Conservation (phyloP, 2,329 filamentous ascomycete species). For the Phaeosphaeria sp. region DNA sequence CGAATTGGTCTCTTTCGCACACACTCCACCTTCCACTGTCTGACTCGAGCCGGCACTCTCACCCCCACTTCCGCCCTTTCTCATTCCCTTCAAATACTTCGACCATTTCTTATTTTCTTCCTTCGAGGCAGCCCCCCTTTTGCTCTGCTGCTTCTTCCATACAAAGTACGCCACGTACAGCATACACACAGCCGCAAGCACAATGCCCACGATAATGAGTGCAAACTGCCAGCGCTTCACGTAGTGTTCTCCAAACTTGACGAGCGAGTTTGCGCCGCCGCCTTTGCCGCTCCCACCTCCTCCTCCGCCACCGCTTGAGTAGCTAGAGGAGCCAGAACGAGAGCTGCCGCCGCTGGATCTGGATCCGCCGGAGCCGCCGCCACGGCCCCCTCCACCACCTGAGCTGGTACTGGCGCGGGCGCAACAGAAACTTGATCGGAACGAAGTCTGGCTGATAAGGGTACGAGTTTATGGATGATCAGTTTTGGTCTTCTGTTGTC, state of each 20-base stretch:
- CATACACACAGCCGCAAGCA: constrained; percentile 39
- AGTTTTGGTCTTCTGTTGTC: too few species aligned
- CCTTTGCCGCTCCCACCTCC: not conserved
- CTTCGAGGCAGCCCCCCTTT: not conserved
- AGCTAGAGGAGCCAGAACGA: not conserved
- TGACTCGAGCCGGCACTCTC: too few species aligned
- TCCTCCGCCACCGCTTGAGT: not conserved
- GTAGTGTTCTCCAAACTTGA: not conserved
- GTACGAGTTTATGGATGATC: not conserved
- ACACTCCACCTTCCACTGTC: too few species aligned
- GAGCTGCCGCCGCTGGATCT: not conserved
- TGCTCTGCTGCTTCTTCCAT: not conserved
- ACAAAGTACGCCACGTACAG: not conserved
- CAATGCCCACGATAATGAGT: constrained; percentile 13
- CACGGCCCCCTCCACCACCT: too few species aligned
- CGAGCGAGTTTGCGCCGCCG: not conserved
- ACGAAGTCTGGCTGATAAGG: not conserved
- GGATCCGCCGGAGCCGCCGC: too few species aligned
- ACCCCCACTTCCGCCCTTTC: too few species aligned
- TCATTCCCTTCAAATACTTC: too few species aligned
- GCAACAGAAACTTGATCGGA: not conserved
- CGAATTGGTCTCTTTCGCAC: too few species aligned
- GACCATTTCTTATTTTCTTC: too few species aligned
- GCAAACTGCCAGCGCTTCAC: not conserved
- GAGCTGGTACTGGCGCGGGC: not conserved